phyloP scores from a whole-genome alignment of 257 asterid species.

The Ocimum tenuiflorum region DNA sequence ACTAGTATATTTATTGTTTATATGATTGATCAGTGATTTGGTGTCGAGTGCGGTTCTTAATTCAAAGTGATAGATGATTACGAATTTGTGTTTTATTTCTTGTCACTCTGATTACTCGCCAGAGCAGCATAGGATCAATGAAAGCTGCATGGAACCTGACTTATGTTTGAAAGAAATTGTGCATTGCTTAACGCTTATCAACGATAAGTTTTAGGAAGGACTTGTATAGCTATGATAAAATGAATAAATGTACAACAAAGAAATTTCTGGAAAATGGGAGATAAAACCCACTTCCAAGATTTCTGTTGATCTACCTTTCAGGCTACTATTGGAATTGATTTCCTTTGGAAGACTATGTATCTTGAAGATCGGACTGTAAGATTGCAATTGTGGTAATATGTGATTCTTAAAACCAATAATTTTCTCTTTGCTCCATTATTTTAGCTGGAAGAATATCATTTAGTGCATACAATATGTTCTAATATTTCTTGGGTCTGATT shows the following conservation, averaged over 20 bases:
- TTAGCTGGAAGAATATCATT: not conserved
- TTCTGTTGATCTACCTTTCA: slow-evolving; percentile 27
- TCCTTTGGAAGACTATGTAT: slow-evolving; percentile 86
- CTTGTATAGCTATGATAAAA: not conserved
- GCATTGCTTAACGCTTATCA: too few relatives aligned
- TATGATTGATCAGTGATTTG: slow-evolving; percentile 12
- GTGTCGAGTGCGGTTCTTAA: not conserved
- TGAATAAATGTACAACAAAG: not conserved
- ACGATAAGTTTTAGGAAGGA: not conserved
- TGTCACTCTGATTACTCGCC: not conserved
- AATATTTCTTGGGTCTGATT: not conserved
- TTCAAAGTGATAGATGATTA: not conserved
- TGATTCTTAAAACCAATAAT: slow-evolving; percentile 17
- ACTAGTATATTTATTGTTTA: too few relatives aligned
- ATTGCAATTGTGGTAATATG: slow-evolving; percentile 78
- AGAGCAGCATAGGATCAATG: not conserved
- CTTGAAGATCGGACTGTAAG: slow-evolving; percentile 94
- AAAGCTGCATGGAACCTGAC: not conserved
- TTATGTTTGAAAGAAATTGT: not conserved
- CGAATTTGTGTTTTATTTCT: not conserved
- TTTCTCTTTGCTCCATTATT: not conserved
- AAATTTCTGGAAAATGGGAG: slow-evolving; percentile 8
- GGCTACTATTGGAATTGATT: slow-evolving; percentile 97
- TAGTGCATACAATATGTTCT: not conserved
- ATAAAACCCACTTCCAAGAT: slow-evolving; percentile 2